Evolutionary conservation across 768 basidiomycete species (phyloP).

Genomic region (Serpula lacrymans): DNA sequence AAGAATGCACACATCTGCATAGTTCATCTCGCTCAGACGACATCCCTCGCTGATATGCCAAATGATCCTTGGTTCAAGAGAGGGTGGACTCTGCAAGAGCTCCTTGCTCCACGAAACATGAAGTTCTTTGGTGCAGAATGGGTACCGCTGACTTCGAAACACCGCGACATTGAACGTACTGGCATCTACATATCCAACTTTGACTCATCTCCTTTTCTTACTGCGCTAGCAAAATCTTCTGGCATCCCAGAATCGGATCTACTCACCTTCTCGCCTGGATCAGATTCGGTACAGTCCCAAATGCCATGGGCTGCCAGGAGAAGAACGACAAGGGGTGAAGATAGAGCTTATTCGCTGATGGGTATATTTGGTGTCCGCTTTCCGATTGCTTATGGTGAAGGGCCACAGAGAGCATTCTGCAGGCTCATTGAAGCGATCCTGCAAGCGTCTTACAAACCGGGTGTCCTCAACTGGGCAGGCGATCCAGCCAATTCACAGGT

Average conservation of each 20-base stretch:
- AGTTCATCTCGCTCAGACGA: conserved; percentile 3
- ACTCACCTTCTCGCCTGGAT: background rate
- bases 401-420: conserved; percentile 1
- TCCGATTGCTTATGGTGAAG: conserved; percentile 10
- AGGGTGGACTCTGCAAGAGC: conserved; percentile 4
- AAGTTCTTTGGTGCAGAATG: conserved; percentile 9
- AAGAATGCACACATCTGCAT: conserved; percentile 8
- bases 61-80: conserved; percentile 10
- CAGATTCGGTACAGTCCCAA: background rate
- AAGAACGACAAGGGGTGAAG: conserved; percentile 10
- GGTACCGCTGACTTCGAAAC: background rate
- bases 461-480: background rate
- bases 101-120: conserved; percentile 7
- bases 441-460: background rate
- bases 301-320: conserved; percentile 11
- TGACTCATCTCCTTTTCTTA: background rate
- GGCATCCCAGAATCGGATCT: background rate
- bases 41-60: background rate
- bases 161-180: background rate
- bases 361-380: conserved; percentile 7
- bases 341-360: conserved; percentile 10
- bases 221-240: background rate
- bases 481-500: background rate
- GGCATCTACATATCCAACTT: background rate
- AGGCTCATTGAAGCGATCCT: conserved; percentile 1